Conservation (phyloP, 768 basidiomycete species). For the Fomitopsis serialis region DNA sequence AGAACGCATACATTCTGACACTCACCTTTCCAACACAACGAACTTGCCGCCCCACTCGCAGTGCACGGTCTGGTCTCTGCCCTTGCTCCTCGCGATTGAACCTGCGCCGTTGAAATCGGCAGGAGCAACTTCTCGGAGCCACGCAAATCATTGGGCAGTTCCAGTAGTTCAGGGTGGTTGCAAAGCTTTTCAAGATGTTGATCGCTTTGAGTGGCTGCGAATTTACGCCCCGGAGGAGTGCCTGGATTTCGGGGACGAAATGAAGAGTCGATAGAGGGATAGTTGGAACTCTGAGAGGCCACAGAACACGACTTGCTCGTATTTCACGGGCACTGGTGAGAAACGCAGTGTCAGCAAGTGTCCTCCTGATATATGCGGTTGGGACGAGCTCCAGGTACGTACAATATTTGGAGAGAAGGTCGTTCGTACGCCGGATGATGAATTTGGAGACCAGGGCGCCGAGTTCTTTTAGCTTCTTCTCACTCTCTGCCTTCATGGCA, state of each 20-base stretch:
- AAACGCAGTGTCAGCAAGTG: not conserved
- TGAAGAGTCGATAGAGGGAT: slow-evolving; percentile 83
- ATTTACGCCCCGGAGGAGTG: slow-evolving; percentile 77
- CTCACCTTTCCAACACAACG: slow-evolving; percentile 82
- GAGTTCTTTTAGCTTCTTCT: slow-evolving; percentile 89
- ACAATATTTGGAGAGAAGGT: slow-evolving; percentile 93
- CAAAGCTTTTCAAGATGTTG: slow-evolving; percentile 92
- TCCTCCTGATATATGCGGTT: slow-evolving; percentile 3
- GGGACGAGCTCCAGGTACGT: slow-evolving; percentile 27
- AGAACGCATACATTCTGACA: not conserved
- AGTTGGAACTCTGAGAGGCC: slow-evolving; percentile 79
- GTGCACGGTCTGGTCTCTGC: slow-evolving; percentile 48
- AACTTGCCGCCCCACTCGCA: slow-evolving; percentile 92
- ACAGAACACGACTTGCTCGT: slow-evolving; percentile 97
- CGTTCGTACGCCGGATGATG: slow-evolving; percentile 92
- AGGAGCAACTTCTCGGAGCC: slow-evolving; percentile 78
- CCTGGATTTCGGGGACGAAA: slow-evolving; percentile 92
- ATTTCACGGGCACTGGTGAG: slow-evolving; percentile 88
- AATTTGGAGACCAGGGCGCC: slow-evolving; percentile 86
- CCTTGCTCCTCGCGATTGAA: slow-evolving; percentile 31
- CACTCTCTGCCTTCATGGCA: slow-evolving; percentile 69
- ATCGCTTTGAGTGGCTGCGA: slow-evolving; percentile 97
- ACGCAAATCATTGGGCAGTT: slow-evolving; percentile 76
- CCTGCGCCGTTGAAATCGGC: slow-evolving; percentile 70
- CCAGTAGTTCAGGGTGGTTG: slow-evolving; percentile 89